These are phyloP conservation scores for Mycena capillaripes DNA, from an alignment of 768 basidiomycete species.

Conservation along the genomic window DNA sequence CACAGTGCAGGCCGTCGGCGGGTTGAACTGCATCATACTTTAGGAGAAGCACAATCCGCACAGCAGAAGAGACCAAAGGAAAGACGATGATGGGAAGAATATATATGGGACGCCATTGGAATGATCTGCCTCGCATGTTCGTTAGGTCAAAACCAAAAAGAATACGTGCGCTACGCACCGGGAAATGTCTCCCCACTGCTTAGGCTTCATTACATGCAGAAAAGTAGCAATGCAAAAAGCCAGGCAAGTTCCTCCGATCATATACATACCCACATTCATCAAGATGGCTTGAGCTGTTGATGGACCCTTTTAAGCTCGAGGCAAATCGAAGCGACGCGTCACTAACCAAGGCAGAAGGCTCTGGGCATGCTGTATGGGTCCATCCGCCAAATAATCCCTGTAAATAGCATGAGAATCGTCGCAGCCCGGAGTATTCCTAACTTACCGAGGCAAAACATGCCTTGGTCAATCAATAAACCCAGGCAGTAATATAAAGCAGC, in stretches of 20 bases:
- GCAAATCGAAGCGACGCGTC: background rate
- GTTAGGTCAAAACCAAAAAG: background rate
- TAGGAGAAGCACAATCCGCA: conserved; percentile 3
- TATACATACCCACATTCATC: background rate
- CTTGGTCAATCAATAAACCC: conserved; percentile 14
- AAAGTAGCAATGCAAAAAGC: conserved; percentile 13
- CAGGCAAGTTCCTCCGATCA: background rate
- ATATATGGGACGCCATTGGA: conserved; percentile 26
- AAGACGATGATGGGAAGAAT: conserved; percentile 15
- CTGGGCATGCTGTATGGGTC: conserved; percentile 32
- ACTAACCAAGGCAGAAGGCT: conserved; percentile 28
- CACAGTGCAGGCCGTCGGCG: conserved; percentile 24
- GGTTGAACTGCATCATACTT: conserved; percentile 28
- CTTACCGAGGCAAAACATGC: conserved; percentile 34
- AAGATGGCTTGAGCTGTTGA: conserved; percentile 20
- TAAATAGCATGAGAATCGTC: background rate
- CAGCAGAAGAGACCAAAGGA: background rate
- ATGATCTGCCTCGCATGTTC: background rate
- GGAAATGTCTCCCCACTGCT: conserved; percentile 24
- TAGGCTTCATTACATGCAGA: conserved; percentile 16
- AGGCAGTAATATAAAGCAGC: background rate
- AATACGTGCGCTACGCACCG: background rate
- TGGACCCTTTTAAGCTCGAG: background rate
- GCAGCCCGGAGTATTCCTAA: background rate
- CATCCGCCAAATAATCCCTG: conserved; percentile 37